Evolutionary conservation across 2,329 filamentous ascomycete species (phyloP).

Genomic region (Fusarium pseudoanthophilum): DNA sequence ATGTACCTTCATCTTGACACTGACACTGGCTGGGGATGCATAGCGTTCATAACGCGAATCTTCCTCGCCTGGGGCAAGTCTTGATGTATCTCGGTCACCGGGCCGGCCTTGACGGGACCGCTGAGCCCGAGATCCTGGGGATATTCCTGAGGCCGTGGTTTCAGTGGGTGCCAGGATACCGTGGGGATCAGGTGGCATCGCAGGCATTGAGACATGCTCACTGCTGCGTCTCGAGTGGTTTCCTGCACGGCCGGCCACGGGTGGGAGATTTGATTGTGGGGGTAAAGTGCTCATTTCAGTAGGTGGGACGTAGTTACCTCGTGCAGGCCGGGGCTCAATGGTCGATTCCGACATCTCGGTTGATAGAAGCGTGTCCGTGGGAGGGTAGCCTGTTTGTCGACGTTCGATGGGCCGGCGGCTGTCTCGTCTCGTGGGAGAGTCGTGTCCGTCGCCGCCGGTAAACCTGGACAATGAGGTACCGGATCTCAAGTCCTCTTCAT

Average conservation of each 20-base stretch:
- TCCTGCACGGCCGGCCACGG: conserved; percentile 40
- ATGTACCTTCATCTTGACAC: conserved; percentile 69
- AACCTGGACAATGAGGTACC: conserved; percentile 72
- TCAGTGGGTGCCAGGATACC: conserved; percentile 51
- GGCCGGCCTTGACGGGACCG: conserved; percentile 59
- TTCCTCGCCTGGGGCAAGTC: conserved; percentile 58
- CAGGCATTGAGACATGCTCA: conserved; percentile 60
- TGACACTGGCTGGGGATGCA: conserved; percentile 58
- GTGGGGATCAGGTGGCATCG: conserved; percentile 64
- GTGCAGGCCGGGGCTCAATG: conserved; percentile 46
- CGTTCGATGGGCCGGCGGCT: conserved; percentile 47
- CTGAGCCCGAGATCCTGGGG: conserved; percentile 51
- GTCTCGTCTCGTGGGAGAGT: conserved; percentile 57
- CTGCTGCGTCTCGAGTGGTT: conserved; percentile 56
- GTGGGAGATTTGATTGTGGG: conserved; percentile 37
- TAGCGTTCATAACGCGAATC: conserved; percentile 53
- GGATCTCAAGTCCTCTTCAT: conserved; percentile 66
- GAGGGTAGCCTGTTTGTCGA: conserved; percentile 46
- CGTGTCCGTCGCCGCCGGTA: conserved; percentile 75
- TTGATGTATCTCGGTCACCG: conserved; percentile 50
- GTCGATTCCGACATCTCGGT: conserved; percentile 52
- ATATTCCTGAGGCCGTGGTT: conserved; percentile 46
- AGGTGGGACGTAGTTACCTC: conserved; percentile 42
- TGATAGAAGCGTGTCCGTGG: conserved; percentile 43
- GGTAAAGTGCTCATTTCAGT: conserved; percentile 37